Evolutionary conservation across 2,329 filamentous ascomycete species (phyloP), one percentile per base, ranked within the genome.

Genomic region (Penicillium hesseltinei): DNA sequence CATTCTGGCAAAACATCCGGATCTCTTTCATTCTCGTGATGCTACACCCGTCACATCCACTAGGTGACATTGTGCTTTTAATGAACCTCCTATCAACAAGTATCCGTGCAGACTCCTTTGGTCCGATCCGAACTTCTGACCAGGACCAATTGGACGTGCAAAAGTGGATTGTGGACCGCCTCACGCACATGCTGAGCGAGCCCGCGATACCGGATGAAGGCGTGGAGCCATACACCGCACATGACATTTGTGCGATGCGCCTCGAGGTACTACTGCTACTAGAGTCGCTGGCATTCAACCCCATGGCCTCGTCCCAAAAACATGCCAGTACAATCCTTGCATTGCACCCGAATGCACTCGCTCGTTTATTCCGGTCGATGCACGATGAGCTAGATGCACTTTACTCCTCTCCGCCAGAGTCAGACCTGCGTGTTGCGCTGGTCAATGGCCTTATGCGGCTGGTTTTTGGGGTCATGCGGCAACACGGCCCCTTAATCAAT

Each of bases 321-420:
- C 78, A 83, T 51, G 84, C 86, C 25, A 78, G 85, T 49, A 71
- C 79, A 25, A 83, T 89, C 45, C 81, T 97, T 9, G 88, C 88
- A 0, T 76, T 78, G 5, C 89, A 94, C 71, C 82, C 83, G 3
- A 84, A 82, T 40, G 86, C 86, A 13, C 84, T 96, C 17, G 91
- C 90, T 1, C 84, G 90, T 3, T 77, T 96, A 0, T 87, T 95
- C 27, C 84, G 86, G 27, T 85, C 89, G 44, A 84, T 92, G 51
- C 87, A 94, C 57, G 88, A 91, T 62, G 85, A 89, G 62, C 76
- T 97, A 15, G 80, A 82, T 45, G 75, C 77, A 3, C 71, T 89
- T 1, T 89, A 90, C 70, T 73, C 80, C 15, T 76, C 77, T 38
- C 69, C 74, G 3, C 75, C 76, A n/a, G 75, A 77, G 29, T 74